Evolutionary conservation across 108 stramenopile species (phyloP).

Genomic region (Cyclotella kingstonii): DNA sequence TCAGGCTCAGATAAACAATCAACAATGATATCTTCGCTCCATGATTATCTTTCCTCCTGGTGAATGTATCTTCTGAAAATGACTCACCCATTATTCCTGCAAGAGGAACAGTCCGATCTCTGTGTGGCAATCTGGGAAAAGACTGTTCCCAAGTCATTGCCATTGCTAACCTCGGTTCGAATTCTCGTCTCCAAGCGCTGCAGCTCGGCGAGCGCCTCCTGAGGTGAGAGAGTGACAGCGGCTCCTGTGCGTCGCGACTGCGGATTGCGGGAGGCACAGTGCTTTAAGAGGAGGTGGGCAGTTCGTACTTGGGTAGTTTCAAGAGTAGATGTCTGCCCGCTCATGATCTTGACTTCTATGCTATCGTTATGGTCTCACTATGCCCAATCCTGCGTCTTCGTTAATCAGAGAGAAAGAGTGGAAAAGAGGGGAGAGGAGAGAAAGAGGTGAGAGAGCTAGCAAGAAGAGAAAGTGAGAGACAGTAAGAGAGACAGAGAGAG

Average conservation of each 20-base stretch:
- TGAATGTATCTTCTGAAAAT: not conserved
- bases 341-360: too few relatives aligned
- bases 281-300: constrained; percentile 95
- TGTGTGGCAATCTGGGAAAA: constrained; percentile 75
- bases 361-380: too few relatives aligned
- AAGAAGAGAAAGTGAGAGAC: too few relatives aligned
- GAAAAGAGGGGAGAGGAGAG: too few relatives aligned
- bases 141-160: too few relatives aligned
- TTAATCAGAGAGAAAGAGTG: too few relatives aligned
- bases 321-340: too few relatives aligned
- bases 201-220: constrained; percentile 71
- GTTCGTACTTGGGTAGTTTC: constrained; percentile 74
- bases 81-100: constrained; percentile 52
- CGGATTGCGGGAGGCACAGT: constrained; percentile 83
- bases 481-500: too few relatives aligned
- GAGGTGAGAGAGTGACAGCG: constrained; percentile 65
- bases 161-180: constrained; percentile 53
- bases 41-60: not conserved
- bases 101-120: constrained; percentile 83
- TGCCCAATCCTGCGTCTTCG: too few relatives aligned
- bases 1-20: too few relatives aligned
- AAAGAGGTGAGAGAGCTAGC: too few relatives aligned
- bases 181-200: constrained; percentile 61
- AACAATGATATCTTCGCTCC: too few relatives aligned
- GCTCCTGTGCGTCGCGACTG: constrained; percentile 83